These are phyloP conservation scores for Zoysia japonica DNA, from an alignment of 176 grass and related monocot genomes.

Conservation along the genomic window DNA sequence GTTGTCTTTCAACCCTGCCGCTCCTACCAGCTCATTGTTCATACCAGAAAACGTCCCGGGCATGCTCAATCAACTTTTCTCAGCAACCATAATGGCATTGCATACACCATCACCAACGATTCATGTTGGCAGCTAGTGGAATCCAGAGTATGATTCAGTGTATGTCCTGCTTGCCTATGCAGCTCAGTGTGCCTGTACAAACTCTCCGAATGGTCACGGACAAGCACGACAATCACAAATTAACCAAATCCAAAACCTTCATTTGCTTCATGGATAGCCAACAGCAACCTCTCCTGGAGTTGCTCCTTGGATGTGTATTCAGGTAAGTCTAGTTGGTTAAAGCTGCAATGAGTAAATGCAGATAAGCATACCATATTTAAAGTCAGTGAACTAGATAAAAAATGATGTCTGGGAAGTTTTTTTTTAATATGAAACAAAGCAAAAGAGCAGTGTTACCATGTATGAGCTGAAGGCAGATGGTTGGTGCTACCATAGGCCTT, in stretches of 20 bases:
- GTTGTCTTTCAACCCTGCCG: conserved; percentile 13
- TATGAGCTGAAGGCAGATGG: conserved; percentile 96
- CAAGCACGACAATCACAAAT: conserved; percentile 13
- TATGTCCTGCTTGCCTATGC: conserved; percentile 22
- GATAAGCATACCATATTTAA: neutral
- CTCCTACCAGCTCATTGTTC: conserved; percentile 22
- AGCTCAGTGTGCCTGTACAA: conserved; percentile 47
- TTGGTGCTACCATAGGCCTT: conserved; percentile 96
- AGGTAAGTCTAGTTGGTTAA: conserved; percentile 96
- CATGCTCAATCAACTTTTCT: neutral
- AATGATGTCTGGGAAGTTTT: neutral
- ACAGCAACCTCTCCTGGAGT: conserved; percentile 81
- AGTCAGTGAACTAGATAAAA: conserved; percentile 23
- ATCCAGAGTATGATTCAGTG: neutral
- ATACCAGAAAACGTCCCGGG: conserved; percentile 5
- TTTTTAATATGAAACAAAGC: neutral
- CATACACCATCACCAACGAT: conserved; percentile 6
- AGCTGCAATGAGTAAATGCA: conserved; percentile 50
- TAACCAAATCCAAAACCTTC: conserved; percentile 98
- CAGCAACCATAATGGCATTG: neutral
- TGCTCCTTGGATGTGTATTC: conserved; percentile 97
- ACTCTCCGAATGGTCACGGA: neutral
- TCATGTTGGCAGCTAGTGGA: conserved; percentile 21
- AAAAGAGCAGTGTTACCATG: conserved; percentile 58
- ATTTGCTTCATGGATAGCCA: conserved; percentile 94